phyloP scores from a whole-genome alignment of 306 rosid genomes.

The Prunus mongolica region DNA sequence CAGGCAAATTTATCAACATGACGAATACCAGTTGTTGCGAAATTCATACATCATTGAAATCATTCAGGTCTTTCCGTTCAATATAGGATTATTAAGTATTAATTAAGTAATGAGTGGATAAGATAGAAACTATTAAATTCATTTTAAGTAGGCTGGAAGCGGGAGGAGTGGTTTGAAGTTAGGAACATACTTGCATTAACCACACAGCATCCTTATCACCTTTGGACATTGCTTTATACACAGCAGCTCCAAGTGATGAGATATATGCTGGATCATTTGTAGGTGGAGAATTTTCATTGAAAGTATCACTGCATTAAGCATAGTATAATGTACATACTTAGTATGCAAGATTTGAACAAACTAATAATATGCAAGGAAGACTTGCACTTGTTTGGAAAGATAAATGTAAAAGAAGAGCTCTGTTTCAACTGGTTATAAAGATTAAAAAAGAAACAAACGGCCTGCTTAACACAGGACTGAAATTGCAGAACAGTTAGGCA shows the following conservation, averaged over 20 bases:
- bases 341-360: slow-evolving; percentile 12
- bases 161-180: slow-evolving; percentile 16
- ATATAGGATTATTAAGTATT: no score
- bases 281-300: slow-evolving; percentile 94
- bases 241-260: slow-evolving; percentile 86
- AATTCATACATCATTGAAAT: background rate
- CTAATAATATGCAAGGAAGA: background rate
- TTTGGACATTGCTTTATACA: slow-evolving; percentile 78
- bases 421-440: background rate
- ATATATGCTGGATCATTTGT: slow-evolving; percentile 69
- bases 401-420: background rate
- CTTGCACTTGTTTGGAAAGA: background rate
- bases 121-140: background rate
- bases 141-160: slow-evolving; percentile 9
- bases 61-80: background rate
- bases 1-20: background rate
- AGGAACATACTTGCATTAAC: slow-evolving; percentile 92
- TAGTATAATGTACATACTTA: slow-evolving; percentile 7
- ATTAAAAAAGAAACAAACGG: background rate
- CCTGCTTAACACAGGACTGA: background rate
- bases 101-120: background rate
- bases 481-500: background rate
- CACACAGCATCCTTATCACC: slow-evolving; percentile 94
- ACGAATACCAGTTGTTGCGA: background rate
- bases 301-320: slow-evolving; percentile 72